A percentile compares a stretch with the other conserved stretches of the same genome.
Conservation (phyloP, 2,329 filamentous ascomycete genomes). For the Cladosporium oxysporum region DNA sequence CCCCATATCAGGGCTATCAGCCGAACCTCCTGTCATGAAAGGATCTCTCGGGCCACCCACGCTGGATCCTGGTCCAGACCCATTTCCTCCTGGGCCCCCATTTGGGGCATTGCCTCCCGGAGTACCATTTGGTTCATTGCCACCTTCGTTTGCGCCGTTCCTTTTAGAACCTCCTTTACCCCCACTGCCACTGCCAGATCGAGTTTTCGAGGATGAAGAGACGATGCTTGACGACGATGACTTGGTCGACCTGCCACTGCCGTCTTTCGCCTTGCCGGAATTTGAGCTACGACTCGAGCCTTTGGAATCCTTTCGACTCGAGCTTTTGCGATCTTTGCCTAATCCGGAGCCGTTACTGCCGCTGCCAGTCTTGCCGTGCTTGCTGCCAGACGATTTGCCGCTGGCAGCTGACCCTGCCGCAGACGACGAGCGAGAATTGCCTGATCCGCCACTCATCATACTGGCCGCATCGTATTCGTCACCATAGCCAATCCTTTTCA, state of each 20-base stretch:
- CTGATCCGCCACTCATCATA: not conserved
- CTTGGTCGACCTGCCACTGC: not conserved
- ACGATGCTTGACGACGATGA: not conserved
- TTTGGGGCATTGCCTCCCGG: not conserved
- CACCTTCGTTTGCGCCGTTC: not conserved
- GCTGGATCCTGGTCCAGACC: not conserved
- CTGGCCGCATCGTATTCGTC: not conserved
- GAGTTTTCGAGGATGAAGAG: not conserved
- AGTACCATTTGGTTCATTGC: not conserved
- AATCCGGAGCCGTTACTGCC: not conserved
- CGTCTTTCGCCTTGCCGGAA: not conserved
- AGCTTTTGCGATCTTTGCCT: not conserved
- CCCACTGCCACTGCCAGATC: not conserved
- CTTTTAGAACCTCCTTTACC: not conserved
- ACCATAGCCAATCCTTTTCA: not conserved
- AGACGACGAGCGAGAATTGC: not conserved
- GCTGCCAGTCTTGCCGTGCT: not conserved
- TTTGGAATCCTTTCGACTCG: not conserved
- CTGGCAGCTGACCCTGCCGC: not conserved
- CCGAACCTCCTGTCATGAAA: not conserved
- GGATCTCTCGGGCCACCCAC: not conserved
- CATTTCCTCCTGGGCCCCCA: not conserved
- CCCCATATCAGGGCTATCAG: not conserved
- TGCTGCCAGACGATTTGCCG: not conserved
- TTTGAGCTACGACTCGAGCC: conserved; percentile 4